These are phyloP conservation scores for Schizophyllum commune DNA, from an alignment of 1,284 basidiomycete genomes.

Conservation along the genomic window DNA sequence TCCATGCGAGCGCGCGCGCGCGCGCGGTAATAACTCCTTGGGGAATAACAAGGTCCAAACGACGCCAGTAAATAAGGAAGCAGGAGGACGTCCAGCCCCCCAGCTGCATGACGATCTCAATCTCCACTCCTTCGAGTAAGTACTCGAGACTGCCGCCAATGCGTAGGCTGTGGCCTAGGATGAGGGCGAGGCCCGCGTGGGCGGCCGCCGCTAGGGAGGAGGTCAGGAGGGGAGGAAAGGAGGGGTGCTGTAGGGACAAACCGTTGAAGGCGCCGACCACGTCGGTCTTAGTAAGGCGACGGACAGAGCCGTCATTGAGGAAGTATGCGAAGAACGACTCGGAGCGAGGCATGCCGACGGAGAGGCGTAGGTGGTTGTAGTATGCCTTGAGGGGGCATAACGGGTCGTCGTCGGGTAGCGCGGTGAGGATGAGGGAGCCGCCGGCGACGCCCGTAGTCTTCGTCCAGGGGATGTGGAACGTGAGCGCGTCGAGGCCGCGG, in stretches of 20 bases:
- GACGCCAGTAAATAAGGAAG: constrained; percentile 29
- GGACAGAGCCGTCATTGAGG: too few relatives aligned
- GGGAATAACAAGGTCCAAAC: too few relatives aligned
- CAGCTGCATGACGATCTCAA: constrained; percentile 23
- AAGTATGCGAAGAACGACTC: too few relatives aligned
- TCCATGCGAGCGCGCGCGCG: too few relatives aligned
- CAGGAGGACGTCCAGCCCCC: constrained; percentile 28
- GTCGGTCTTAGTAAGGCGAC: too few relatives aligned
- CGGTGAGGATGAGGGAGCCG: constrained; percentile 7
- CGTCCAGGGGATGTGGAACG: constrained; percentile 9
- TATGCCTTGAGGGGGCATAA: constrained; percentile 11
- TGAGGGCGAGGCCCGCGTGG: too few relatives aligned
- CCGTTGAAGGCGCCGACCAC: too few relatives aligned
- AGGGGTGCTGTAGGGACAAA: too few relatives aligned
- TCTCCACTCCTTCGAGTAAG: constrained; percentile 22
- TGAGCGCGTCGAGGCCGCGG: neutral
- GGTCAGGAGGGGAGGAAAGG: too few relatives aligned
- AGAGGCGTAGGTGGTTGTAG: constrained; percentile 7
- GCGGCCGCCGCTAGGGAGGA: too few relatives aligned
- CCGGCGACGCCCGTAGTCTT: constrained; percentile 9
- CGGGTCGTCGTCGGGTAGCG: neutral
- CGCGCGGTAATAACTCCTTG: too few relatives aligned
- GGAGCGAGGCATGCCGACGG: too few relatives aligned
- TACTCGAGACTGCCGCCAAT: constrained; percentile 28
- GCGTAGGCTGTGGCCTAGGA: constrained; percentile 25